A percentile compares a stretch with the other conserved stretches of the same genome.
Conservation (phyloP, 495 filamentous ascomycete genomes). For the Aspergillus cristatus region DNA sequence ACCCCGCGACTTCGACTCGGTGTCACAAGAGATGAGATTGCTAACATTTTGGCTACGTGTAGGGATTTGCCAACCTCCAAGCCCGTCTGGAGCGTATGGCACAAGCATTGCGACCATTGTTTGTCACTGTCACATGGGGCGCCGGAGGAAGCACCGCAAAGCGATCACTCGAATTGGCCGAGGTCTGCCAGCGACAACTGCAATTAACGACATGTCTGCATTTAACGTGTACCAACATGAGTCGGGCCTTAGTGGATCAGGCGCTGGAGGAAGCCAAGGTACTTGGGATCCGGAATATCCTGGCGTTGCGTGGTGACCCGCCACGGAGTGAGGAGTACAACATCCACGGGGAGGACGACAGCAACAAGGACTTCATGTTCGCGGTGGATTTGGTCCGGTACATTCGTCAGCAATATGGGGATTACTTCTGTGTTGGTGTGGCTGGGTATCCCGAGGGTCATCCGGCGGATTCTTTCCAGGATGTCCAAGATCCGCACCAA, state of each 20-base stretch:
- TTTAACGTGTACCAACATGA: constrained; percentile 98
- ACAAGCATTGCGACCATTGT: constrained; percentile 76
- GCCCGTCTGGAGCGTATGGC: constrained; percentile 94
- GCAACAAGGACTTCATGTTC: constrained; percentile 77
- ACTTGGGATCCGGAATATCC: constrained; percentile 88
- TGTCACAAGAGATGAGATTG: neutral
- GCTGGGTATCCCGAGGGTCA: constrained; percentile 95
- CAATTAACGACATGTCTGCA: constrained; percentile 92
- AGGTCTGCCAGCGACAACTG: constrained; percentile 86
- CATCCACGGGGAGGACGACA: constrained; percentile 50
- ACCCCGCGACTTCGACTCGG: constrained; percentile 13
- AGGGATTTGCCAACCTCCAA: constrained; percentile 86
- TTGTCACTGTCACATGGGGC: constrained; percentile 97
- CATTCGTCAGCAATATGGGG: constrained; percentile 73
- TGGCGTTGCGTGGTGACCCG: constrained; percentile 89
- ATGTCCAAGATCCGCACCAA: constrained; percentile 64
- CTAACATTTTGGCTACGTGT: constrained; percentile 11
- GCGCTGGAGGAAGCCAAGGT: constrained; percentile 86
- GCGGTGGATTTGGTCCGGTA: constrained; percentile 87
- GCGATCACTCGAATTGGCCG: constrained; percentile 88
- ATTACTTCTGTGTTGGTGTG: constrained; percentile 96
- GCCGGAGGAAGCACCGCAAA: constrained; percentile 85
- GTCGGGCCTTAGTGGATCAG: constrained; percentile 70
- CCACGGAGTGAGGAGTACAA: constrained; percentile 84
- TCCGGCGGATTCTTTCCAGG: constrained; percentile 76